phyloP scores from a whole-genome alignment of 305 asterid genomes.

The Coffea humblotiana region DNA sequence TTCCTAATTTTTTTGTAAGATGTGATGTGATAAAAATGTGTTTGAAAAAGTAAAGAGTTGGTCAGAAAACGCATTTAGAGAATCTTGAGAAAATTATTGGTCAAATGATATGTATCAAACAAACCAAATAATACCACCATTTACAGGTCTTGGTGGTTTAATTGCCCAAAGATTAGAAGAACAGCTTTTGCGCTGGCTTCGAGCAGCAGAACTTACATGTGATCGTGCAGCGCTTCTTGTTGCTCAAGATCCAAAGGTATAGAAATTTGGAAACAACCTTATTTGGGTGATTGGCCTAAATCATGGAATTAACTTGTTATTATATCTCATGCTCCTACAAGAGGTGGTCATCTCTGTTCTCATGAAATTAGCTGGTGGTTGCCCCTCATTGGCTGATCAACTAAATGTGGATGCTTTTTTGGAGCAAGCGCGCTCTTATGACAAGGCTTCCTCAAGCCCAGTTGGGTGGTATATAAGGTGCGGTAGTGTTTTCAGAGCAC shows the following conservation, averaged over 20 bases:
- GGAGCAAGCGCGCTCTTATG: slow-evolving; percentile 97
- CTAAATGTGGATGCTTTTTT: slow-evolving; percentile 87
- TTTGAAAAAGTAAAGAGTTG: too few species aligned
- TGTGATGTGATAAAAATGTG: too few species aligned
- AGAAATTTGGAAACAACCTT: slow-evolving; percentile 1
- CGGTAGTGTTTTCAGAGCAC: slow-evolving; percentile 22
- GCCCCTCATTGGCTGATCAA: slow-evolving; percentile 90
- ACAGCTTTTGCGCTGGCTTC: slow-evolving; percentile 91
- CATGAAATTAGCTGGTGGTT: slow-evolving; percentile 99
- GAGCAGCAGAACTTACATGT: slow-evolving; percentile 96
- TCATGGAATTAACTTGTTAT: slow-evolving; percentile 23
- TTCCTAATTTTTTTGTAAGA: too few species aligned
- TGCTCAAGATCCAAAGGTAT: slow-evolving; percentile 94
- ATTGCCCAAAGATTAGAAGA: slow-evolving; percentile 90
- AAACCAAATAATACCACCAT: slow-evolving; percentile 7
- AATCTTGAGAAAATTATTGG: too few species aligned
- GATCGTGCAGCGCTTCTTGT: slow-evolving; percentile 97
- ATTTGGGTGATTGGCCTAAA: slow-evolving; percentile 11
- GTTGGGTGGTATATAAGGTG: slow-evolving; percentile 84
- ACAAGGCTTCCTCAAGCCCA: slow-evolving; percentile 87
- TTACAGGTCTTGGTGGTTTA: slow-evolving; percentile 74
- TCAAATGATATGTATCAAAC: too few species aligned
- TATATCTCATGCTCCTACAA: slow-evolving; percentile 58
- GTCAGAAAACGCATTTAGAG: too few species aligned
- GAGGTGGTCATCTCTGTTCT: slow-evolving; percentile 96